A percentile compares a stretch with the other conserved stretches of the same genome.
Conservation (phyloP, 1,284 basidiomycete species). For the Boletus smithii region DNA sequence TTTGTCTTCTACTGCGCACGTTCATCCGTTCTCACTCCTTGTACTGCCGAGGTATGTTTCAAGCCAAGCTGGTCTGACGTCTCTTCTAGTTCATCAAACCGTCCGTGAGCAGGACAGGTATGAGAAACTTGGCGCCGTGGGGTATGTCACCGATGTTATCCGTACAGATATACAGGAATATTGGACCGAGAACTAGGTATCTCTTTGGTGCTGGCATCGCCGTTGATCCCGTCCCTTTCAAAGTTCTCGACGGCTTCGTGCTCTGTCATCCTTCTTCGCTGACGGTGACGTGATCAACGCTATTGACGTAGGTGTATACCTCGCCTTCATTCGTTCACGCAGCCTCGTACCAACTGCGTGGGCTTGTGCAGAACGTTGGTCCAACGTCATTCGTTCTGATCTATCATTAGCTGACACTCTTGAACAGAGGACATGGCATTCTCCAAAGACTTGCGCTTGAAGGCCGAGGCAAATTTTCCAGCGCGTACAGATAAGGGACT, state of each 20-base stretch:
- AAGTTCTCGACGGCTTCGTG: constrained; percentile 37
- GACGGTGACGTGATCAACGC: constrained; percentile 12
- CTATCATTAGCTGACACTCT: not conserved
- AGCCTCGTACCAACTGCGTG: constrained; percentile 35
- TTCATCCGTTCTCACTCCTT: constrained; percentile 39
- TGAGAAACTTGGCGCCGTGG: constrained; percentile 40
- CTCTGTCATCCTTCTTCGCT: constrained; percentile 42
- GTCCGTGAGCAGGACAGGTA: constrained; percentile 37
- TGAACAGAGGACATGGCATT: constrained; percentile 39
- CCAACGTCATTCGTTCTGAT: not conserved
- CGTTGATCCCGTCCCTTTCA: constrained; percentile 25
- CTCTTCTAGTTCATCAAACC: constrained; percentile 29
- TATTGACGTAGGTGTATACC: constrained; percentile 13
- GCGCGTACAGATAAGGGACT: constrained; percentile 26
- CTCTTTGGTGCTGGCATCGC: constrained; percentile 41
- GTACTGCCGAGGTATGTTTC: constrained; percentile 31
- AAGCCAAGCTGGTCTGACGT: constrained; percentile 4
- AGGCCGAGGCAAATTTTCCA: constrained; percentile 36
- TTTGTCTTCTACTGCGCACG: no score
- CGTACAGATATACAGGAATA: not conserved
- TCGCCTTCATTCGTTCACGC: no score
- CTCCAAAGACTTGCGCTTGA: constrained; percentile 27
- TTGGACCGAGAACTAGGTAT: constrained; percentile 32
- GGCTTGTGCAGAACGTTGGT: constrained; percentile 38
- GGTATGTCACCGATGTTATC: constrained; percentile 29